These are phyloP conservation scores for Eimeria zaria DNA, from an alignment of 169 alveolate genomes.

Conservation along the genomic window DNA sequence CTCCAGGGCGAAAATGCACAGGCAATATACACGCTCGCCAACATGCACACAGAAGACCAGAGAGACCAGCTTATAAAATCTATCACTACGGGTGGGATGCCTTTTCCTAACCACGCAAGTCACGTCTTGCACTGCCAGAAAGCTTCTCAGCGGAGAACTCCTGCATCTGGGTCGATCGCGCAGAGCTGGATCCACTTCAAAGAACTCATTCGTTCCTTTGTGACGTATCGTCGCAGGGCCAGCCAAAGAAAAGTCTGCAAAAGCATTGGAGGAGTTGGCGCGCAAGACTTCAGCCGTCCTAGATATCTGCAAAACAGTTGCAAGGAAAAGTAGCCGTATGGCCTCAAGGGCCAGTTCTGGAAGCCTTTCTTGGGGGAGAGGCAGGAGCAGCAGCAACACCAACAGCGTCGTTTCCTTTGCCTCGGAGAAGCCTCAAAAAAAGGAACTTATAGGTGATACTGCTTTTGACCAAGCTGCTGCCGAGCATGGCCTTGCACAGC, in stretches of 20 bases:
- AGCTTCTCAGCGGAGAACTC: neutral
- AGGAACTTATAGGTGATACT: neutral
- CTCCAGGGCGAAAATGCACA: constrained; percentile 67
- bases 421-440: constrained; percentile 30
- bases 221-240: constrained; percentile 47
- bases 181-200: neutral
- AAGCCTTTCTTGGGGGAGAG: constrained; percentile 2
- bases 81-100: constrained; percentile 24
- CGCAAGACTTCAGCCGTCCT: constrained; percentile 54
- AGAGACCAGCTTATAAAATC: constrained; percentile 51
- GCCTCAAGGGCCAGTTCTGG: constrained; percentile 39
- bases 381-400: constrained; percentile 53
- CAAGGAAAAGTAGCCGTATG: constrained; percentile 33
- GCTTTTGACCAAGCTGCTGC: constrained; percentile 53
- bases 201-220: neutral
- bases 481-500: constrained; percentile 38
- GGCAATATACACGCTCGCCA: constrained; percentile 28
- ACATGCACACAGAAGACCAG: constrained; percentile 49
- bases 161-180: neutral
- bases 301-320: constrained; percentile 75
- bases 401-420: neutral
- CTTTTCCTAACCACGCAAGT: neutral
- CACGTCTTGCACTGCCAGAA: neutral
- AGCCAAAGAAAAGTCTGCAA: constrained; percentile 60
- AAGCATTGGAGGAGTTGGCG: constrained; percentile 67